Evolutionary conservation across 768 basidiomycete species (phyloP).

Genomic region (Tricholoma hemisulphureum): DNA sequence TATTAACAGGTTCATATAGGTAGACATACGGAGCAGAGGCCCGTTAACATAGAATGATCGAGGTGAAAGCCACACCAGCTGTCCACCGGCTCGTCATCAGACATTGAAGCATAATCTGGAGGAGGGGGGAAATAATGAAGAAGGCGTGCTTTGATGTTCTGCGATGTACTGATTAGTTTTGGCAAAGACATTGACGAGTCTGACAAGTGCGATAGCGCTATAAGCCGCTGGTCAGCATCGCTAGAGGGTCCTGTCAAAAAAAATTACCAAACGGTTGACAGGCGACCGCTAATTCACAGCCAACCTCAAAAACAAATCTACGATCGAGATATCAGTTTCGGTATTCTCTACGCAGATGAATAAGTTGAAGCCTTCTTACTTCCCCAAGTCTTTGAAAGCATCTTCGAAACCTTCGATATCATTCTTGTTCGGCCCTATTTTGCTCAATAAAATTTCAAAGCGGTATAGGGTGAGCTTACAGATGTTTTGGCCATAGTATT

Average conservation of each 20-base stretch:
- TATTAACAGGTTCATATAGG: not conserved
- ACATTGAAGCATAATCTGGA: conserved; percentile 32
- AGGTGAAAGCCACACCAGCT: conserved; percentile 96
- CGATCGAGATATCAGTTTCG: not conserved
- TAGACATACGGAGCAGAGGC: conserved; percentile 75
- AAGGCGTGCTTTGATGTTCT: conserved; percentile 87
- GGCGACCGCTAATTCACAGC: conserved; percentile 76
- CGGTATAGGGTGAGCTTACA: conserved; percentile 47
- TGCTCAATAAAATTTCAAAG: not conserved
- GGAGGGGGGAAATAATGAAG: conserved; percentile 93
- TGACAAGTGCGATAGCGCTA: conserved; percentile 64
- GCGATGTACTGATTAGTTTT: conserved; percentile 68
- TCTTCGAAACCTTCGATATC: conserved; percentile 76
- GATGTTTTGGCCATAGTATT: conserved; percentile 87
- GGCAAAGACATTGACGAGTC: conserved; percentile 70
- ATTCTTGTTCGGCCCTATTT: conserved; percentile 61
- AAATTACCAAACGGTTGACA: conserved; percentile 86
- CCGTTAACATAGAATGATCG: conserved; percentile 89
- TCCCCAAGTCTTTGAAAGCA: conserved; percentile 85
- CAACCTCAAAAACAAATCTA: conserved; percentile 81
- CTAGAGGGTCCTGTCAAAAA: not conserved
- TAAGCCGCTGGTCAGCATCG: not conserved
- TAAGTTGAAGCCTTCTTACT: conserved; percentile 38
- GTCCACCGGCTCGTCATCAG: conserved; percentile 68
- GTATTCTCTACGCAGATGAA: not conserved